Evolutionary conservation across 2,329 filamentous ascomycete species (phyloP).

Genomic region (Cercospora sojina): DNA sequence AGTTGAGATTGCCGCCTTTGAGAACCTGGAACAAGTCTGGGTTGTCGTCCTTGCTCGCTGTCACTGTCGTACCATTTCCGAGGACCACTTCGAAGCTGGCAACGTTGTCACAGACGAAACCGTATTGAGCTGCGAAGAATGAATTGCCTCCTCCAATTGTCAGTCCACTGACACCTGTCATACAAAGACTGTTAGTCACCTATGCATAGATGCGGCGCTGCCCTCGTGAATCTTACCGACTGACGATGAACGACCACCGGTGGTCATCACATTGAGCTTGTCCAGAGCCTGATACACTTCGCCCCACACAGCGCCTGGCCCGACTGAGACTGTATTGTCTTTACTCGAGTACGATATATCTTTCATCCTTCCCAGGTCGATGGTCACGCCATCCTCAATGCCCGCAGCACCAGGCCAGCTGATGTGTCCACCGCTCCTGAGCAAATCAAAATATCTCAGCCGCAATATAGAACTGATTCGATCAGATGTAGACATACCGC

Average conservation of each 20-base stretch:
- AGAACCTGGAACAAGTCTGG: constrained; percentile 28
- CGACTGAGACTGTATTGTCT: constrained; percentile 37
- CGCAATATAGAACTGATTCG: neutral
- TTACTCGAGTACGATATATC: constrained; percentile 18
- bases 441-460: neutral
- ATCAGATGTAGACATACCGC: constrained; percentile 2
- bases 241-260: constrained; percentile 25
- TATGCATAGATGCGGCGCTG: neutral
- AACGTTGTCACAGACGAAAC: constrained; percentile 34
- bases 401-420: constrained; percentile 26
- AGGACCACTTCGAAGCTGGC: constrained; percentile 31
- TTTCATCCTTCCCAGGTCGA: constrained; percentile 27
- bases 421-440: constrained; percentile 29
- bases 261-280: constrained; percentile 19
- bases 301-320: constrained; percentile 29
- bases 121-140: constrained; percentile 29
- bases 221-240: constrained; percentile 19
- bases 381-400: constrained; percentile 30
- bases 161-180: constrained; percentile 29
- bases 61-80: constrained; percentile 27
- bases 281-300: constrained; percentile 23
- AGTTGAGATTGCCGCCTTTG: constrained; percentile 29
- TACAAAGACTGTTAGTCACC: neutral
- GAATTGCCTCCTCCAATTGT: constrained; percentile 35
- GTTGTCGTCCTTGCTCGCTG: constrained; percentile 23